Base-by-base conservation (phyloP, 345 rosid species). In the Dipteronia sinensis region DNA sequence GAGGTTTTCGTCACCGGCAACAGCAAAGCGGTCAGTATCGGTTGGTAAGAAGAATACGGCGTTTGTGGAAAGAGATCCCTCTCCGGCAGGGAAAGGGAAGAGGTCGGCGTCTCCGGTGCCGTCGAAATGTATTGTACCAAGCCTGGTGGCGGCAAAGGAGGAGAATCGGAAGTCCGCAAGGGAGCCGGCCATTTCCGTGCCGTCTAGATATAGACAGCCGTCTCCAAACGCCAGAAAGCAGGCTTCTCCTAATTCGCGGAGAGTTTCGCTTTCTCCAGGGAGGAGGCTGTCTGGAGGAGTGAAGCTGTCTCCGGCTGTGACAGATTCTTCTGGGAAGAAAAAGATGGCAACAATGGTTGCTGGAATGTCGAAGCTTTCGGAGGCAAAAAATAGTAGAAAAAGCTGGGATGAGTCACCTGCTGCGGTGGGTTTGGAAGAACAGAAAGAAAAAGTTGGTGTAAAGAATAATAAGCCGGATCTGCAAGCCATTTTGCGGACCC, bases 61-160 rank as follows among this genome's bases (percentile, higher is more conserved):
- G 3, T 74, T 70, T 8, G 85, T 65, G 12, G 94, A 95, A 82
- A 84, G 95, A 72, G 95, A 96, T 76, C 97, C 98, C 4, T 92
- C 91, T 0, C 91, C 98, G 1, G 88, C 87, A 0, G 90, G 82
- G 7, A 91, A 89, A 79, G 97, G 85, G 71, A 92, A 87, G 89
- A 89, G 99, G 81, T 96, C 98, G 4, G 89, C 95, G 0, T 96
- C 99, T 65, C 99, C 99, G 0, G 92, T 81, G 58, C 98, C 98
- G 3, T 94, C 99, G 0, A 94, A 96, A 83, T 94, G 97, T 23
- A 88, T 85, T n/a, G 98, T 96, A 53, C 99, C 99, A 0, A 92
- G 99, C 72, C 84, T 94, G 68, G 87, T 67, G 17, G 88, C 89
- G 0, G 98, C 99, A 1, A 83, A 81, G 75, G 99, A 96, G 29